A percentile compares a stretch with the other conserved stretches of the same genome.
Conservation (phyloP, 179 eudicot genomes). For the Heliamphora pulchella region DNA sequence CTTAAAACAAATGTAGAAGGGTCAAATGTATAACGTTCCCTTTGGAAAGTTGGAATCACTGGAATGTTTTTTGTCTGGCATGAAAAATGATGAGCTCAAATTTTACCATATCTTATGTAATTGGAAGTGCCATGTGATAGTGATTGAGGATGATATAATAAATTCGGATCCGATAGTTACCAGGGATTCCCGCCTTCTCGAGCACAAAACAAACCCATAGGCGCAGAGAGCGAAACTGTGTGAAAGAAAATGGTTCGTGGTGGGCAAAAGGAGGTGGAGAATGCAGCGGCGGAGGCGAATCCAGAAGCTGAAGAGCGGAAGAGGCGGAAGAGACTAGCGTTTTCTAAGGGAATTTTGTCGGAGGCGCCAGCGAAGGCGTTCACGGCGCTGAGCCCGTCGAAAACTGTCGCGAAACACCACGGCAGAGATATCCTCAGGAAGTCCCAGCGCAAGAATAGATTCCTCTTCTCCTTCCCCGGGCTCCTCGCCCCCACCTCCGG, state of each 20-base stretch:
- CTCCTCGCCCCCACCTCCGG: slow-evolving; percentile 67
- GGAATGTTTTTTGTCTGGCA: too few species aligned
- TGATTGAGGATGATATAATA: too few species aligned
- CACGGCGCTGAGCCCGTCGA: slow-evolving; percentile 45
- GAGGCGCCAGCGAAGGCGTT: slow-evolving; percentile 35
- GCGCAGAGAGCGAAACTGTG: background rate
- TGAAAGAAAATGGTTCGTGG: slow-evolving; percentile 19
- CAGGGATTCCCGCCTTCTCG: too few species aligned
- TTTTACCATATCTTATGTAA: too few species aligned
- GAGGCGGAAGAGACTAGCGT: slow-evolving; percentile 49
- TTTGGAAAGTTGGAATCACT: too few species aligned
- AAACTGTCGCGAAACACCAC: slow-evolving; percentile 60
- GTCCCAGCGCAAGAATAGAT: slow-evolving; percentile 73
- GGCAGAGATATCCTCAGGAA: slow-evolving; percentile 71
- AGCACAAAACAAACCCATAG: too few species aligned
- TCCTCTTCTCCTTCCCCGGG: slow-evolving; percentile 76
- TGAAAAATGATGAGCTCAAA: too few species aligned
- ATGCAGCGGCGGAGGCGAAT: slow-evolving; percentile 24
- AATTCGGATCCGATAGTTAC: too few species aligned
- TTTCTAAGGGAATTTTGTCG: slow-evolving; percentile 37
- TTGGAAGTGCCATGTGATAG: too few species aligned
- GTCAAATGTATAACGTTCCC: too few species aligned
- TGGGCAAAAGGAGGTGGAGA: slow-evolving; percentile 30
- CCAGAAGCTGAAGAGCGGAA: slow-evolving; percentile 60
- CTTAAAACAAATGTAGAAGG: too few species aligned